Percentiles rank a stretch among this genome's conserved stretches.
phyloP scores from a whole-genome alignment of 371 early-diverging fungal species.

The Apophysomyces variabilis region DNA sequence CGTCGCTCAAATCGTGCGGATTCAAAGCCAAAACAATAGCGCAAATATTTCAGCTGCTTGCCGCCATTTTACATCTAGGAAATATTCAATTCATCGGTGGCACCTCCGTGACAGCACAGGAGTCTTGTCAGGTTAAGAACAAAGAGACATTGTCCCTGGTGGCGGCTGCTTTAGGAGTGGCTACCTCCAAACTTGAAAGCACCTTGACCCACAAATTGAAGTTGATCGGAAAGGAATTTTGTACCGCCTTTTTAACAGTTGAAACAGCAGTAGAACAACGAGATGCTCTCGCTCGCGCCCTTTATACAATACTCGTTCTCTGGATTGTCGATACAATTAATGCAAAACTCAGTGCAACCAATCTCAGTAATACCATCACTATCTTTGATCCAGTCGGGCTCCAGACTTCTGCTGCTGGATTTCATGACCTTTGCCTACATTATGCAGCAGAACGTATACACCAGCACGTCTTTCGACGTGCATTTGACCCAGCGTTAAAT shows the following conservation, averaged over 20 bases:
- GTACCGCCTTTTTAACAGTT: constrained; percentile 80
- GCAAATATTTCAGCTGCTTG: constrained; percentile 69
- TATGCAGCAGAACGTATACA: constrained; percentile 87
- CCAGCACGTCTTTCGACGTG: constrained; percentile 39
- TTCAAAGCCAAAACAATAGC: constrained; percentile 73
- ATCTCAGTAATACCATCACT: constrained; percentile 65
- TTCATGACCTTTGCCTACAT: constrained; percentile 84
- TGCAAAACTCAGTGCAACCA: constrained; percentile 56
- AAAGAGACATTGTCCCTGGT: constrained; percentile 73
- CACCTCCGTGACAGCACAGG: constrained; percentile 45
- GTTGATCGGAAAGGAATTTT: constrained; percentile 72
- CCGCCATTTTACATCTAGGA: constrained; percentile 80
- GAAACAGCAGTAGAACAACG: constrained; percentile 65
- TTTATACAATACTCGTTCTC: constrained; percentile 76
- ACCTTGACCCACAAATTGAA: constrained; percentile 70
- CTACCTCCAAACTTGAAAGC: constrained; percentile 54
- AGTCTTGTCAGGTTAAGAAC: constrained; percentile 61
- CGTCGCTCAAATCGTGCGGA: constrained; percentile 74
- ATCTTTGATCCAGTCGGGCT: constrained; percentile 78
- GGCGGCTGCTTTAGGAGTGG: constrained; percentile 82
- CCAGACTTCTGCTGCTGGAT: constrained; percentile 52
- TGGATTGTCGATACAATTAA: constrained; percentile 84
- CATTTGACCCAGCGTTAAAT: constrained; percentile 11
- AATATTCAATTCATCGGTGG: constrained; percentile 70
- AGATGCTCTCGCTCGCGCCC: constrained; percentile 72